Percentiles rank a stretch among this genome's conserved stretches.
Conservation (phyloP, 495 filamentous ascomycete genomes). For the Penicillium parvum region DNA sequence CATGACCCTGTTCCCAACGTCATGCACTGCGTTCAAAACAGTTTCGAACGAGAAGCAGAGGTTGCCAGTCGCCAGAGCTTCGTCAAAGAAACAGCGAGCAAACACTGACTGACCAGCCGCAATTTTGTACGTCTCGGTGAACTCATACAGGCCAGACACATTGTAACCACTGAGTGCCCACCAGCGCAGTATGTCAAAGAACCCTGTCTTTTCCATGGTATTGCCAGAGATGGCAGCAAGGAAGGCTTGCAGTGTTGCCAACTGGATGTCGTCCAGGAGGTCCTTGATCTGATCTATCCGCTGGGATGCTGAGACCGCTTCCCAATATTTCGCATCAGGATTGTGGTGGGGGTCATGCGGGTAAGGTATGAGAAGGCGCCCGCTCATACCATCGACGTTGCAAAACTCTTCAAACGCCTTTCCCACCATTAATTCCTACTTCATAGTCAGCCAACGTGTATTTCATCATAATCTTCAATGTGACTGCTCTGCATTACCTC, state of each 20-base stretch:
- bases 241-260: conserved; percentile 11
- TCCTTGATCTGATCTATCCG: too few species aligned
- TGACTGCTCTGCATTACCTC: too few species aligned
- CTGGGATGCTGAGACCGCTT: too few species aligned
- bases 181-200: conserved; percentile 20
- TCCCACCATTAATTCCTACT: too few species aligned
- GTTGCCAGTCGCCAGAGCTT: neutral
- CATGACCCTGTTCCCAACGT: neutral
- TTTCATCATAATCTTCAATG: too few species aligned
- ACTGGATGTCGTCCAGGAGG: too few species aligned
- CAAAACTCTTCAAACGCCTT: conserved; percentile 5
- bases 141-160: conserved; percentile 5
- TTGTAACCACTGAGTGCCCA: conserved; percentile 9
- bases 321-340: too few species aligned
- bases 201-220: conserved; percentile 5
- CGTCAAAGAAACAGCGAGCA: conserved; percentile 14
- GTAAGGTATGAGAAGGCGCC: conserved; percentile 14
- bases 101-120: conserved; percentile 16
- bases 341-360: conserved; percentile 12
- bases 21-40: neutral
- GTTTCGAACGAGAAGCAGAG: neutral
- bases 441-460: too few species aligned
- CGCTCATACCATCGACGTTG: conserved; percentile 9
- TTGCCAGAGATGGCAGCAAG: conserved; percentile 8
- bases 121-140: conserved; percentile 15